phyloP scores from a whole-genome alignment of 257 asterid species.

The Solanum paucissectum region DNA sequence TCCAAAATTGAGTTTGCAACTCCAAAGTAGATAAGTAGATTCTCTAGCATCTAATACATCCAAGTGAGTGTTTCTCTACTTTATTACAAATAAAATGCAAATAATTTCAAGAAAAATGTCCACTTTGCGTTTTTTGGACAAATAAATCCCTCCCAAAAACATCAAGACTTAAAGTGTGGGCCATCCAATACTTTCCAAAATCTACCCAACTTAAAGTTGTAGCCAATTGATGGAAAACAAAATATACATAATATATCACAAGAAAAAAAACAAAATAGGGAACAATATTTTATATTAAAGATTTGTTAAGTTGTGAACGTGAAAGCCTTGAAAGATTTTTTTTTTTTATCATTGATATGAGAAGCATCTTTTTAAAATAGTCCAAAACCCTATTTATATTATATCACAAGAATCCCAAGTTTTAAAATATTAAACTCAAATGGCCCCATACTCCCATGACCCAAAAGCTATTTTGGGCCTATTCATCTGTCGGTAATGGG shows the following conservation, averaged over 20 bases:
- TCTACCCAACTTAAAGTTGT: neutral
- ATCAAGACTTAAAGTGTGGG: neutral
- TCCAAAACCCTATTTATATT: neutral
- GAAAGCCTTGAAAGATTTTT: neutral
- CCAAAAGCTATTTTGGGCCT: neutral
- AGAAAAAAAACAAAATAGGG: neutral
- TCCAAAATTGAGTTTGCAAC: neutral
- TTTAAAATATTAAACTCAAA: neutral
- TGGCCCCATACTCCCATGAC: neutral
- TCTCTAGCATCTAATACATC: neutral
- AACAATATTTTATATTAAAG: neutral
- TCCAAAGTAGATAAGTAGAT: neutral
- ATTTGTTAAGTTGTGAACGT: neutral
- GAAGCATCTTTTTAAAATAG: neutral
- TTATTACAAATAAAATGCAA: neutral
- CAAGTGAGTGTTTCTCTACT: neutral
- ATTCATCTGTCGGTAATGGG: constrained; percentile 18
- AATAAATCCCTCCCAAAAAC: neutral
- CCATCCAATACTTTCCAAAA: neutral
- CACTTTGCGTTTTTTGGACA: neutral
- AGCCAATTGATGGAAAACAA: neutral
- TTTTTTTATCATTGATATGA: neutral
- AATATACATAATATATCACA: neutral
- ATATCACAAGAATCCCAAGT: constrained; percentile 2
- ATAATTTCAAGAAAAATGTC: neutral